Percentiles rank a stretch among this genome's conserved stretches.
These are phyloP conservation scores for Penicillium sp. DNA, from an alignment of 2,329 filamentous ascomycete genomes.

Conservation along the genomic window DNA sequence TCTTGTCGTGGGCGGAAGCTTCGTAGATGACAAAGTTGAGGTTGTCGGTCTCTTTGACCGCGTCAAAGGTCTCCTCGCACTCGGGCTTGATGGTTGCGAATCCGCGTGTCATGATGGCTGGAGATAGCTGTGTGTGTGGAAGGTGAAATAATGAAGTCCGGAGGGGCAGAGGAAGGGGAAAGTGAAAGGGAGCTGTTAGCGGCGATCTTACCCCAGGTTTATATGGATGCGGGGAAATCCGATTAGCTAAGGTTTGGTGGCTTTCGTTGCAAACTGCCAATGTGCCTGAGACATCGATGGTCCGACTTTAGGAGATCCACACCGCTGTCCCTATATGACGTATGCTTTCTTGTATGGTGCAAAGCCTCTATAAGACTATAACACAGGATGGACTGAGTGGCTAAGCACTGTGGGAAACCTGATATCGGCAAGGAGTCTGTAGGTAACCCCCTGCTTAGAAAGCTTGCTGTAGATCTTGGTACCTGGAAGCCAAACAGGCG, in stretches of 20 bases:
- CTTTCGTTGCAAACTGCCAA: not conserved
- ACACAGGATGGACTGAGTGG: not conserved
- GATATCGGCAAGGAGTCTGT: too few relatives aligned
- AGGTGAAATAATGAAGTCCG: not conserved
- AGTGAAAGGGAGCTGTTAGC: not conserved
- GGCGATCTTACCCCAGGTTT: constrained; percentile 4
- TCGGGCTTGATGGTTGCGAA: constrained; percentile 24
- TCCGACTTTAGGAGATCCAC: not conserved
- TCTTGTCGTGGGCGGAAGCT: constrained; percentile 24
- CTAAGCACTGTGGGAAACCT: too few relatives aligned
- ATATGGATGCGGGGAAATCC: constrained; percentile 1
- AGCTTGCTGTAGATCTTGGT: too few relatives aligned
- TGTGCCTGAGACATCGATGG: not conserved
- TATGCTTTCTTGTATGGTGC: not conserved
- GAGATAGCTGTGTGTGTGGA: not conserved
- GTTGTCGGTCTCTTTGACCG: constrained; percentile 22
- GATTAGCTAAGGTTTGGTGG: constrained; percentile 1
- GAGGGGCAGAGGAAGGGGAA: not conserved
- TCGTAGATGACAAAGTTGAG: constrained; percentile 23
- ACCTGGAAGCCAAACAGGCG: not conserved
- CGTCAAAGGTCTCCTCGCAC: constrained; percentile 21
- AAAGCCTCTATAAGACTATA: not conserved
- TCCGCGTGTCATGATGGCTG: constrained; percentile 19
- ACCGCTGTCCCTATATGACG: not conserved
- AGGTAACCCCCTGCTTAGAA: too few relatives aligned